A percentile compares a stretch with the other conserved stretches of the same genome.
These are phyloP conservation scores for Ceratocystis papillata DNA, from an alignment of 2,329 filamentous ascomycete genomes.

Conservation along the genomic window DNA sequence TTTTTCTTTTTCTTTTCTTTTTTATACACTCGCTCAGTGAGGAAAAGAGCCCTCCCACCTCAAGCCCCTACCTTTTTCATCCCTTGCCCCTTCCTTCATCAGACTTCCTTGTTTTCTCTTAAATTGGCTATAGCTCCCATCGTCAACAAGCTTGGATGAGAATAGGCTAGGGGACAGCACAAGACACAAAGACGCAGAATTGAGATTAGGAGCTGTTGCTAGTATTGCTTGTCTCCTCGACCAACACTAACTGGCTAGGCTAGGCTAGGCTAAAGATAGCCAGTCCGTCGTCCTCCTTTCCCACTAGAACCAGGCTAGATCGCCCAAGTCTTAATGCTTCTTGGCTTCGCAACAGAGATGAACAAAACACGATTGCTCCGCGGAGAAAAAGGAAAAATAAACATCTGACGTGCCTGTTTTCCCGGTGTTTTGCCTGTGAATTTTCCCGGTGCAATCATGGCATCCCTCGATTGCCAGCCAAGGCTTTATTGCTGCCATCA, in stretches of 20 bases:
- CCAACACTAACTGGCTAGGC: neutral
- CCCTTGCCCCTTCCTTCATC: conserved; percentile 2
- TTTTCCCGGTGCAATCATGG: neutral
- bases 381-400: conserved; percentile 3
- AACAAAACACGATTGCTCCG: neutral
- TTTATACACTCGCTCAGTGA: neutral
- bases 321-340: neutral
- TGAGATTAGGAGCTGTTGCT: neutral
- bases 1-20: neutral
- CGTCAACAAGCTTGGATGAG: neutral
- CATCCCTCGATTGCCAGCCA: neutral
- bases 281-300: neutral
- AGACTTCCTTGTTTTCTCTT: conserved; percentile 3
- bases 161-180: neutral
- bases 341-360: neutral
- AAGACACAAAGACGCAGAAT: neutral
- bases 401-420: neutral
- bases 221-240: too few relatives aligned
- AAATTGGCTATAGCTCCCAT: conserved; percentile 9
- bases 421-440: neutral
- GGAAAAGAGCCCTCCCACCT: neutral
- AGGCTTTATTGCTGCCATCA: neutral
- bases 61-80: neutral
- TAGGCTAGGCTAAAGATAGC: neutral
- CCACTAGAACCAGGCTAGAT: neutral